Base-by-base conservation (phyloP, 306 rosid genomes). In the Herpetospermum pedunculosum region DNA sequence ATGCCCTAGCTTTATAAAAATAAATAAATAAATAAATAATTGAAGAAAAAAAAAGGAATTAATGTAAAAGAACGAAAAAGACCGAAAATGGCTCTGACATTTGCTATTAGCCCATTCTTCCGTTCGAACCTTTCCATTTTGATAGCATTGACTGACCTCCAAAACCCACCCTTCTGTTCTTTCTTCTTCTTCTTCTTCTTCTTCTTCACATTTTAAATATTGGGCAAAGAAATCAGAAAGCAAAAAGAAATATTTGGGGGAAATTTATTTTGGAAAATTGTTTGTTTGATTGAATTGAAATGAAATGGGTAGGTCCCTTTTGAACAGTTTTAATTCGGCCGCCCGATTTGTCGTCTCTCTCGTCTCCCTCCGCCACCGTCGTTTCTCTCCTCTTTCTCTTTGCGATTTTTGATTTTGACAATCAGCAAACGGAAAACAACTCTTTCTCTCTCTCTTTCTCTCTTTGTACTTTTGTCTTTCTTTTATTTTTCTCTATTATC, bases 281-380 rank as follows among this genome's bases (percentile, higher is more conserved):
- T n/a, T n/a, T n/a, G n/a, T n/a, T n/a, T n/a, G n/a, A n/a, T n/a
- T n/a, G 64, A 26, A 28, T 23, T 50, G 76, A 68, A 63, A 2
- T 28, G 44, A n/a, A n/a, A n/a, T n/a, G n/a, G n/a, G 81, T 76
- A 76, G 95, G 88, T 52, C 92, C 92, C 86, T 29, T 25, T 44
- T 80, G 28, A 77, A 89, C 85, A 86, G 96, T 88, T 81, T 81
- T 71, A 84, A 85, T 80, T 83, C 87, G 86, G 91, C 95, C 90
- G 95, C 90, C 85, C 69, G 88, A 83, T 89, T 89, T 89, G 97
- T 94, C 99, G 92, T 89, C 88, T 89, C 90, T 74, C 75, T 70
- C 82, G 57, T 81, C 77, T 70, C 65, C 74, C 79, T 62, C 77
- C 73, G 40, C 72, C 72, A 68, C 73, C 73, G 53, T 44, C 73